A percentile compares a stretch with the other conserved stretches of the same genome.
These are phyloP conservation scores for Basipetospora chlamydospora DNA, from an alignment of 2,329 filamentous ascomycete genomes.

Conservation along the genomic window DNA sequence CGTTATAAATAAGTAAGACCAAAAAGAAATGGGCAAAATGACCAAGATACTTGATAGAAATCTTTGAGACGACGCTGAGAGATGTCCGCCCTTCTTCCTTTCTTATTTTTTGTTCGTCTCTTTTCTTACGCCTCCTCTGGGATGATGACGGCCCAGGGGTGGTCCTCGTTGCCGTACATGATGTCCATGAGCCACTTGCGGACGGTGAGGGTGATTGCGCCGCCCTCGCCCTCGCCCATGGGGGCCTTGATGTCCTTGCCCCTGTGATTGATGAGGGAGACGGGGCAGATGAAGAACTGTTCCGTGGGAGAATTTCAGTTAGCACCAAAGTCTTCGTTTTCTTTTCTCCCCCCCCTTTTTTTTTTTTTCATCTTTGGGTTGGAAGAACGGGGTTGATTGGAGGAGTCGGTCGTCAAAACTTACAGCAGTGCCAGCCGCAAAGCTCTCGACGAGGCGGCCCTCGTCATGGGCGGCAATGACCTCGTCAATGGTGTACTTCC, in stretches of 20 bases:
- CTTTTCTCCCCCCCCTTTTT: no score
- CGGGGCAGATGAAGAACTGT: constrained; percentile 56
- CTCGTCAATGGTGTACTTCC: constrained; percentile 69
- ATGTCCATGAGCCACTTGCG: constrained; percentile 57
- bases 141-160: constrained; percentile 57
- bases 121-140: constrained; percentile 26
- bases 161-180: constrained; percentile 57
- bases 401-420: no score
- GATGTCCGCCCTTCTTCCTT: no score
- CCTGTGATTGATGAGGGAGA: constrained; percentile 54
- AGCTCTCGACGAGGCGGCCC: constrained; percentile 68
- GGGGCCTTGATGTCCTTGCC: constrained; percentile 48
- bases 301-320: constrained; percentile 5
- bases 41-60: no score
- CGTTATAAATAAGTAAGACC: no score
- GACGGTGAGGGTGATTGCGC: constrained; percentile 42
- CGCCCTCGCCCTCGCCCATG: constrained; percentile 38
- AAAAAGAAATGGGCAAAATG: no score
- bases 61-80: no score
- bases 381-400: no score
- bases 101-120: no score
- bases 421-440: constrained; percentile 76
- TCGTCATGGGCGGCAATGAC: constrained; percentile 57
- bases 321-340: no score
- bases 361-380: no score